A percentile compares a stretch with the other conserved stretches of the same genome.
Conservation (phyloP, 257 asterid genomes). For the Gardenia jasminoides region DNA sequence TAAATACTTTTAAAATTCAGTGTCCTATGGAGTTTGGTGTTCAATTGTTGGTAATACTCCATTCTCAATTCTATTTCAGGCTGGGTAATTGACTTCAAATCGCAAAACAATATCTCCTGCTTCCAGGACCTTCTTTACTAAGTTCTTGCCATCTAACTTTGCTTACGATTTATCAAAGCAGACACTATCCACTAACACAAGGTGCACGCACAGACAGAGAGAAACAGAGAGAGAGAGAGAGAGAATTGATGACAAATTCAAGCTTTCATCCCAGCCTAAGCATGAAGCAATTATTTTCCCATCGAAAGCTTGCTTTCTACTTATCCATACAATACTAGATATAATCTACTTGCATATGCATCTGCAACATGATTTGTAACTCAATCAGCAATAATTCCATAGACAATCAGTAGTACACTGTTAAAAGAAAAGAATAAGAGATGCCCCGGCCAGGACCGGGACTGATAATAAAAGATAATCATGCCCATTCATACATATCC, state of each 20-base stretch:
- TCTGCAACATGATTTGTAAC: not conserved
- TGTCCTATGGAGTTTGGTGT: not conserved
- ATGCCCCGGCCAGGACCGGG: no score
- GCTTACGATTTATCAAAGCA: not conserved
- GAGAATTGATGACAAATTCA: not conserved
- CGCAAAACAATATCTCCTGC: not conserved
- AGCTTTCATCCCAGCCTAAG: not conserved
- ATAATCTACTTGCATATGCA: not conserved
- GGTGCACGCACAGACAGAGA: no score
- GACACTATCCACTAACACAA: not conserved
- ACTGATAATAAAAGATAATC: not conserved
- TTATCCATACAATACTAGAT: not conserved
- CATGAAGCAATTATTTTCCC: not conserved
- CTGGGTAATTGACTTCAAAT: not conserved
- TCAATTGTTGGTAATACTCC: not conserved
- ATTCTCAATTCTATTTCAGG: not conserved
- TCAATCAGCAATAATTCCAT: not conserved
- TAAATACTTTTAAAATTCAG: not conserved
- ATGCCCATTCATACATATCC: not conserved
- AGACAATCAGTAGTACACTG: not conserved
- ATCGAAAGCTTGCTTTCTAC: not conserved
- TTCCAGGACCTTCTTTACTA: not conserved
- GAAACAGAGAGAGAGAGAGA: not conserved
- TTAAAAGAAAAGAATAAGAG: no score
- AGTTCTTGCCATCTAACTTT: not conserved